Evolutionary conservation across 2,329 filamentous ascomycete genomes (phyloP), one percentile per base, ranked within the genome.

Genomic region (Xenoacremonium recifei): DNA sequence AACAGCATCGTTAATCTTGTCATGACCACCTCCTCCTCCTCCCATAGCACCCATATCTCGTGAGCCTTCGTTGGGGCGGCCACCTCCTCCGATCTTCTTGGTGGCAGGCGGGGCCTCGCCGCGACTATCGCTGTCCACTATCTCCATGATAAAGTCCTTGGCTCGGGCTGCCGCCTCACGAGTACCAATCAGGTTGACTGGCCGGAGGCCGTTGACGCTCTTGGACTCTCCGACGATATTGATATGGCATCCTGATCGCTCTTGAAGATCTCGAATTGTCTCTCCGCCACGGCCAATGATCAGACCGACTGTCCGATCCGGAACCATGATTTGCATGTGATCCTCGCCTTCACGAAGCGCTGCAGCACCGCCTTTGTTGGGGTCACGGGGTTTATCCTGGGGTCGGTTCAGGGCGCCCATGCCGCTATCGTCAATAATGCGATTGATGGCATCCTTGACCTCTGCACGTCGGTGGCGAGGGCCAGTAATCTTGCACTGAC

Each of bases 261-360:
- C 90, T 68, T 96, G 91, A 18, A 96, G 75, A 62, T 96, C 90
- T 59, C 89, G 84, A 58, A 96, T 96, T 2, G 90, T 96, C 69
- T 96, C 90, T 45, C 90, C 90, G 30, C 89, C 89, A 53, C 90
- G 86, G n/a, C 90, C 90, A 60, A 96, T 96, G 55, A 96, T 96
- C 34, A 96, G 74, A 38, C 90, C 90, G 46, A 96, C 90, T 7
- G 90, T 96, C 58, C 89, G 85, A 68, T 96, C 90, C 35, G 90
- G 90, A 15, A 96, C 90, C 87, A 95, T 93, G 58, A 96, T 95
- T 66, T 95, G 89, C 61, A 90, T 83, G 60, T 84, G 88, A 55
- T 92, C 87, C 64, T 95, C 90, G 45, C 85, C 87, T 45, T 92
- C 87, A 47, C 85, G 81, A 45, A 87, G 72, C 32, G 78, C 75